Base-by-base conservation (phyloP, 768 basidiomycete genomes). In the Suillus plorans region DNA sequence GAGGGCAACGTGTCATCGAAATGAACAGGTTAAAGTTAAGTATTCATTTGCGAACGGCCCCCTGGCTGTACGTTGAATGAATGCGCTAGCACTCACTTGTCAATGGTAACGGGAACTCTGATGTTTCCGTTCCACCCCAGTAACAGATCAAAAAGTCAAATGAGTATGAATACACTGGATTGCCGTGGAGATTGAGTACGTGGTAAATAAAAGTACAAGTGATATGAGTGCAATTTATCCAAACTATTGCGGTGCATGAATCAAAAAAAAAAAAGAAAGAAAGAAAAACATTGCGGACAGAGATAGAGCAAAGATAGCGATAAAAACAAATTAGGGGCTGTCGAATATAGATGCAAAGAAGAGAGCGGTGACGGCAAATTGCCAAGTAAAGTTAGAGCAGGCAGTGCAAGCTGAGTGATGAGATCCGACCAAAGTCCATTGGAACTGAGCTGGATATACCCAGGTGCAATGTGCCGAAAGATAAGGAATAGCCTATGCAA, bases 311-410 rank as follows among this genome's bases (percentile, higher is more conserved):
- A 41, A 41, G 57, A 58, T 59, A 59, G 22, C 58, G 36, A 59
- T 59, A 59, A 41, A 36, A 28, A 59, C 25, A 41, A 28, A 58
- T 39, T 58, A 58, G 57, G 57, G 57, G 53, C 16, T n/a, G 56
- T 37, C 56, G 55, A 58, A 58, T 58, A 39, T 58, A 16, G 57
- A 39, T 39, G 57, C 39, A 14, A 16, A 58, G 57, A 39, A 18
- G 39, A 25, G 16, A 42, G 25, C 25, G 25, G 39, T 28, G 37
- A 39, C 57, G 37, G 57, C 39, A 41, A 28, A 28, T 41, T 41
- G 20, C 25, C 53, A 59, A 28, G 37, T 25, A 39, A 42, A 59
- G 57, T 58, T 55, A 55, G 53, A 34, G 16, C 37, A 9, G 37
- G 57, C 57, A 41, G 37, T 41, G 39, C 31, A 31, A 31, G 31